Percentiles rank a stretch among this genome's conserved stretches.
These are phyloP conservation scores for Sphagnum magellanicum DNA, from an alignment of 228 moss, liverwort and hornwort genomes.

Conservation along the genomic window DNA sequence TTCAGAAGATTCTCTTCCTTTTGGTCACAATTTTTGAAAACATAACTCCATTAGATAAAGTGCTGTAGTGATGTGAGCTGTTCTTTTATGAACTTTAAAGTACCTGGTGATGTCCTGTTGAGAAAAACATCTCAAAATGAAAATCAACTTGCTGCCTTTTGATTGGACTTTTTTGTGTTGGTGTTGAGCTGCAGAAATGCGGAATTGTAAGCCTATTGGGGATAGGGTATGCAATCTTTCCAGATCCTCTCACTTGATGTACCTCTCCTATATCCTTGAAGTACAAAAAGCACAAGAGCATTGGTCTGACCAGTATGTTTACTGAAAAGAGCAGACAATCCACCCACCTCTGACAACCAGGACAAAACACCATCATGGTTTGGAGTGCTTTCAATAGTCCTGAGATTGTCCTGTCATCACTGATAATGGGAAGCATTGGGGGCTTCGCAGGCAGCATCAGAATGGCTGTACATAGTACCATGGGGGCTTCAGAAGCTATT, in stretches of 20 bases:
- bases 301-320: background rate
- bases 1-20: background rate
- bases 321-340: background rate
- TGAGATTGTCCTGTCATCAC: background rate
- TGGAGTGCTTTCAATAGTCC: background rate
- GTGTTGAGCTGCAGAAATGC: slow-evolving; percentile 31
- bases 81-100: too few relatives aligned
- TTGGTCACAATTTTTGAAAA: background rate
- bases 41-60: background rate
- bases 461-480: slow-evolving; percentile 61
- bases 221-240: slow-evolving; percentile 26
- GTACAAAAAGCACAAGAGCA: background rate
- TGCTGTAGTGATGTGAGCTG: background rate
- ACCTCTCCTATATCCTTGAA: background rate
- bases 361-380: background rate
- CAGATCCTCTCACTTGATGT: background rate
- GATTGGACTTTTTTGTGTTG: background rate
- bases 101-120: too few relatives aligned
- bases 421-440: background rate
- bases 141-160: background rate
- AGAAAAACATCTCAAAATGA: slow-evolving; percentile 2
- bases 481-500: slow-evolving; percentile 53
- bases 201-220: slow-evolving; percentile 51
- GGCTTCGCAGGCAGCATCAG: slow-evolving; percentile 53
- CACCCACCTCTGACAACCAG: background rate